Evolutionary conservation across 2,329 filamentous ascomycete species (phyloP), one percentile per base, ranked within the genome.

Genomic region (Thermothelomyces thermophilus): DNA sequence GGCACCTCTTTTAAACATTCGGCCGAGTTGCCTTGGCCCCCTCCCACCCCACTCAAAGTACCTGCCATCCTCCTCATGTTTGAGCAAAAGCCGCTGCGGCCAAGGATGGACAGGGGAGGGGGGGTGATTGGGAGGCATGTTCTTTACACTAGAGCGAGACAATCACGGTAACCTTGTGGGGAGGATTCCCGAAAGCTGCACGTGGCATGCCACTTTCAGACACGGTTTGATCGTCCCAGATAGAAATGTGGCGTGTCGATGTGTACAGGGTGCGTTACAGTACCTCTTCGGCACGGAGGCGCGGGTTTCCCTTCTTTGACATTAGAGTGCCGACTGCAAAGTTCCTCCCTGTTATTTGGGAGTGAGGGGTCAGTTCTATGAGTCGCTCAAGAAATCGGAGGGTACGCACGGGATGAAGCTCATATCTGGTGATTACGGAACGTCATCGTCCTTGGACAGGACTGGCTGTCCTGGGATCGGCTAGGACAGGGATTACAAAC

Each of bases 341-440:
- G 22, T 31, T 26, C 31, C 50, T 34, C 47, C n/a, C 52, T 49
- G 17, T 37, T n/a, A 20, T 33, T 46, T 31, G 30, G 9, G 11
- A 22, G 47, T 48, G 53, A 53, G 41, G 48, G 45, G 17, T n/a
- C 26, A 4, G 26, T 24, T 2, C 33, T 44, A 33, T 11, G 31
- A 19, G 52, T 56, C 55, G 56, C 24, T 54, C 48, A 52, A 51
- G 47, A 53, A 51, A 36, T 22, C 39, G 34, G 43, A 45, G 31
- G 33, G 13, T n/a, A 35, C 53, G 55, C 54, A 58, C 58, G 58
- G 58, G 46, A 57, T 58, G 58, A 58, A 20, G 42, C 54, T 47
- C 54, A 34, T 48, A 52, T 54, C 46, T 54, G 52, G 45, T 48
- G 51, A 54, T 52, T 56, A 37, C 54, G 56, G 57, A 55, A 54